Percentiles rank a stretch among this genome's conserved stretches.
Conservation (phyloP, 768 basidiomycete genomes). For the Podaxis mareebaensis region DNA sequence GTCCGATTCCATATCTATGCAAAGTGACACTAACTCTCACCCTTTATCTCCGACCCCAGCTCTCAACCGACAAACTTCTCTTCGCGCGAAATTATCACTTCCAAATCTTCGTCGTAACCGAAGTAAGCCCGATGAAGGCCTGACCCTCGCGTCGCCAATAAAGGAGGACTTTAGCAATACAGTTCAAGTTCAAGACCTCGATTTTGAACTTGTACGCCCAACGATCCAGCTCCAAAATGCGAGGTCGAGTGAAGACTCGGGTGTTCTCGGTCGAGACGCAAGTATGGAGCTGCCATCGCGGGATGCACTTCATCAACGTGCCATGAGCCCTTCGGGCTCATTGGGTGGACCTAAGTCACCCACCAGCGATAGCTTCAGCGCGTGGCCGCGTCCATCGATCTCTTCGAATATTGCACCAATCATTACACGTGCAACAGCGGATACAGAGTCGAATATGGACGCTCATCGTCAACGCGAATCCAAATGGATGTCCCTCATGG, state of each 20-base stretch:
- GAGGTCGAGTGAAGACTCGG: slow-evolving; percentile 58
- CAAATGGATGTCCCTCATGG: slow-evolving; percentile 72
- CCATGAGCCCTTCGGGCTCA: slow-evolving; percentile 48
- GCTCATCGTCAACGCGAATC: slow-evolving; percentile 77
- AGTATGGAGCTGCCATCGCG: slow-evolving; percentile 30
- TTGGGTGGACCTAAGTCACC: slow-evolving; percentile 28
- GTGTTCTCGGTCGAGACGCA: slow-evolving; percentile 33
- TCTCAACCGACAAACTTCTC: slow-evolving; percentile 38
- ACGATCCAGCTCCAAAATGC: slow-evolving; percentile 36
- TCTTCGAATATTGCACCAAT: not conserved
- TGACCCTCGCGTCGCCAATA: slow-evolving; percentile 16
- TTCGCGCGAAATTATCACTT: slow-evolving; percentile 68
- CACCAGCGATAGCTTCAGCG: slow-evolving; percentile 14
- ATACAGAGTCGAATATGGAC: slow-evolving; percentile 45
- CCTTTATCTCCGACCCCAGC: slow-evolving; percentile 38
- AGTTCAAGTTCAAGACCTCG: slow-evolving; percentile 74
- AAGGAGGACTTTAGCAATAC: not conserved
- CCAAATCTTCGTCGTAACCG: slow-evolving; percentile 59
- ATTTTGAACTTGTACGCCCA: slow-evolving; percentile 77
- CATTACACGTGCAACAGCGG: slow-evolving; percentile 20
- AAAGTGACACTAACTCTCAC: slow-evolving; percentile 34
- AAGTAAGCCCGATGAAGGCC: slow-evolving; percentile 37
- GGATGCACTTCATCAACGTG: slow-evolving; percentile 25
- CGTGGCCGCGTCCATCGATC: slow-evolving; percentile 7
- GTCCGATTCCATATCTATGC: slow-evolving; percentile 26